These are phyloP conservation scores for Amniculicola lignicola DNA, from an alignment of 495 filamentous ascomycete genomes.

Conservation along the genomic window DNA sequence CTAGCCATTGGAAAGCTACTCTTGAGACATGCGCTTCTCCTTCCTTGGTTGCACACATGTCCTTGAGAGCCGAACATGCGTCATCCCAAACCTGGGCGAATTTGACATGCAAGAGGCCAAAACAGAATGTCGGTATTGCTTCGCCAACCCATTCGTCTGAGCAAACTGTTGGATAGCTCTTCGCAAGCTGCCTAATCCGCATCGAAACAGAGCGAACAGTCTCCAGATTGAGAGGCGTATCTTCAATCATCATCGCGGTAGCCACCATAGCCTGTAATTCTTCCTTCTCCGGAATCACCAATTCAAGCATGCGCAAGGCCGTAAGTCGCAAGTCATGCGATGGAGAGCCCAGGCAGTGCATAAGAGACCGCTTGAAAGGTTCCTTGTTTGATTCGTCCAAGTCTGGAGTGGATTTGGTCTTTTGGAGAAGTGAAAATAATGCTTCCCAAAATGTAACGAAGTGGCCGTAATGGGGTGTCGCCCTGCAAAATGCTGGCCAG, in stretches of 20 bases:
- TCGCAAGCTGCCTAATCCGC: constrained; percentile 73
- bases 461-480: constrained; percentile 9
- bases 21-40: constrained; percentile 72
- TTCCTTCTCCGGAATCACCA: constrained; percentile 40
- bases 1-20: constrained; percentile 77
- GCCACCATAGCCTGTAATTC: constrained; percentile 38
- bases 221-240: constrained; percentile 70
- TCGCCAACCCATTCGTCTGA: constrained; percentile 62
- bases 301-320: constrained; percentile 65
- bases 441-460: constrained; percentile 27
- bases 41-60: constrained; percentile 63
- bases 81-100: constrained; percentile 84
- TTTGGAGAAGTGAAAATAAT: constrained; percentile 8
- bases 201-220: constrained; percentile 73
- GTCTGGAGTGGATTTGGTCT: background rate
- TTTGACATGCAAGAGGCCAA: constrained; percentile 82
- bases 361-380: constrained; percentile 57
- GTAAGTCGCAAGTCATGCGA: constrained; percentile 68
- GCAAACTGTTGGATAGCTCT: constrained; percentile 54
- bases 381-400: constrained; percentile 39
- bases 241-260: constrained; percentile 66
- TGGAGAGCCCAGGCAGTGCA: constrained; percentile 66
- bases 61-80: constrained; percentile 66
- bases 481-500: constrained; percentile 26
- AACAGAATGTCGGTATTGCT: constrained; percentile 77